Evolutionary conservation across 441 rosid species (phyloP).

Genomic region (Mallotus repandus): DNA sequence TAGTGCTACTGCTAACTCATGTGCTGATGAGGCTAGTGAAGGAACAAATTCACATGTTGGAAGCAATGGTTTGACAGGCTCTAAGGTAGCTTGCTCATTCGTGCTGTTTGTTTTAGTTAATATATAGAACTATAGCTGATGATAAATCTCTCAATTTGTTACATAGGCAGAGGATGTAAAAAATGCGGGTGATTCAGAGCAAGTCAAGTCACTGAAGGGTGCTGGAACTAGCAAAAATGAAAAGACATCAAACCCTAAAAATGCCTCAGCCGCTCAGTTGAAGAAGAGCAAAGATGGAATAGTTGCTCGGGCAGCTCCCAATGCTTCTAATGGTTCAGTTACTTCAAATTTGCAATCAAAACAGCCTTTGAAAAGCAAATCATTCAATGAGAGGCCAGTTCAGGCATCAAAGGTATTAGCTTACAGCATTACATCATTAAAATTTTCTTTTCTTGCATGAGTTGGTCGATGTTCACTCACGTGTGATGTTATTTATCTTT

Average conservation of each 20-base stretch:
- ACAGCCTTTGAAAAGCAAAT: slow-evolving; percentile 48
- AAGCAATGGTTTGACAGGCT: slow-evolving; percentile 36
- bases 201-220: slow-evolving; percentile 40
- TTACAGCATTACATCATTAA: slow-evolving; percentile 8
- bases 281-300: slow-evolving; percentile 54
- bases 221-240: slow-evolving; percentile 50
- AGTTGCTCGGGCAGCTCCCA: slow-evolving; percentile 31
- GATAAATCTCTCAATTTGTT: slow-evolving; percentile 21
- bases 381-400: slow-evolving; percentile 50
- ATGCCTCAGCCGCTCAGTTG: slow-evolving; percentile 37
- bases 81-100: slow-evolving; percentile 24
- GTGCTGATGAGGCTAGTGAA: slow-evolving; percentile 29
- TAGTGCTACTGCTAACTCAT: slow-evolving; percentile 21
- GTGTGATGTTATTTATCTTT: slow-evolving; percentile 29
- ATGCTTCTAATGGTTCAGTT: slow-evolving; percentile 52
- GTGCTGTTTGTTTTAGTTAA: slow-evolving; percentile 8
- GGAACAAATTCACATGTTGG: slow-evolving; percentile 26
- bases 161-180: slow-evolving; percentile 44
- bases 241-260: slow-evolving; percentile 45
- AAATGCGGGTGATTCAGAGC: slow-evolving; percentile 35
- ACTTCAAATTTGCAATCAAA: slow-evolving; percentile 38
- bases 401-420: slow-evolving; percentile 49
- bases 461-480: neutral
- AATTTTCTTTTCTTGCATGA: neutral
- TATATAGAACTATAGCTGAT: slow-evolving; percentile 11